These are phyloP conservation scores for Globisporangium abappressorium DNA, from an alignment of 352 stramenopile genomes.

Conservation along the genomic window DNA sequence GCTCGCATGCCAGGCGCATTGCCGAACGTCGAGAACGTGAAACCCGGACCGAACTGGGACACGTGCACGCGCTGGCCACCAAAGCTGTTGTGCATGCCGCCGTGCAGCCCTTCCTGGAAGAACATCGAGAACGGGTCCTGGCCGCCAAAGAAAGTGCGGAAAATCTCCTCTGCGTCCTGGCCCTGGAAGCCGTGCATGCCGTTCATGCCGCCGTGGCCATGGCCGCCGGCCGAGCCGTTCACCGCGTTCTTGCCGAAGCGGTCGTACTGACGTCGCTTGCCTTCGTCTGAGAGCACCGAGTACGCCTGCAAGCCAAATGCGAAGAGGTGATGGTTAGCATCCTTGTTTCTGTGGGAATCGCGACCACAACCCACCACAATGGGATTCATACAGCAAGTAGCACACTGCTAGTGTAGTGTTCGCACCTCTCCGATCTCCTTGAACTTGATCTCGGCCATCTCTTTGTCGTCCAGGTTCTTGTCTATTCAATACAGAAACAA, in stretches of 20 bases:
- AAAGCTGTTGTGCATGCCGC: slow-evolving; percentile 43
- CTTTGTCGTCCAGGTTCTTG: slow-evolving; percentile 89
- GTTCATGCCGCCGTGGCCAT: slow-evolving; percentile 23
- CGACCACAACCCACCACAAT: background rate
- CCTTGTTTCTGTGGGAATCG: background rate
- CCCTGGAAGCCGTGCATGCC: slow-evolving; percentile 59
- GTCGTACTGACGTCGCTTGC: slow-evolving; percentile 89
- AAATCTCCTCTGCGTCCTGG: slow-evolving; percentile 80
- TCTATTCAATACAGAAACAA: slow-evolving; percentile 31
- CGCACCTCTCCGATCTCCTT: slow-evolving; percentile 82
- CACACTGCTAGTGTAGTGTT: background rate
- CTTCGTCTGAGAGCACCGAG: slow-evolving; percentile 87
- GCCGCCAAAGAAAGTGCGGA: slow-evolving; percentile 77
- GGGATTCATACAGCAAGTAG: background rate
- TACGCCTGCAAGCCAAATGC: slow-evolving; percentile 57
- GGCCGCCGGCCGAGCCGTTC: slow-evolving; percentile 30
- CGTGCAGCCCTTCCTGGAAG: slow-evolving; percentile 70
- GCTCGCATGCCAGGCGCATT: slow-evolving; percentile 48
- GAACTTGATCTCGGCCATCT: slow-evolving; percentile 87
- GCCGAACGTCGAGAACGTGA: slow-evolving; percentile 75
- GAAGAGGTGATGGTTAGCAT: background rate
- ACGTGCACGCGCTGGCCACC: slow-evolving; percentile 65
- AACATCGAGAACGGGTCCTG: slow-evolving; percentile 85
- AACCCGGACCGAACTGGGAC: slow-evolving; percentile 76
- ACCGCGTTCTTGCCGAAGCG: slow-evolving; percentile 86